A percentile compares a stretch with the other conserved stretches of the same genome.
Evolutionary conservation across 1,284 basidiomycete genomes (phyloP).

Genomic region (Fomitopsis pinicola): DNA sequence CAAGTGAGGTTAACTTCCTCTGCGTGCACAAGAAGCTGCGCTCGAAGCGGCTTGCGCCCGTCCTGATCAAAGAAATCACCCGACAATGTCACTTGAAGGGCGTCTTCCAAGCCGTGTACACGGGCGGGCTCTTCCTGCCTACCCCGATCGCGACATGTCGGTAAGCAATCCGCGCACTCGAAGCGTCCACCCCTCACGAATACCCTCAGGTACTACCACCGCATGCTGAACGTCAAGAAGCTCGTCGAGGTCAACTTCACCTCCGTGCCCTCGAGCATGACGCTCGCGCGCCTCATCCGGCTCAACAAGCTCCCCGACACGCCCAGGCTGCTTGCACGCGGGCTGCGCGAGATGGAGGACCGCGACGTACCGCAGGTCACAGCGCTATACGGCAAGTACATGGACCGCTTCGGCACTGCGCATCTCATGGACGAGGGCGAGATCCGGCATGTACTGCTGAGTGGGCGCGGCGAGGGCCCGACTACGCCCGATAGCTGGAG

Average conservation of each 20-base stretch:
- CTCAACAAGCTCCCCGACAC: slow-evolving; percentile 63
- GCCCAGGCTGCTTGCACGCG: slow-evolving; percentile 41
- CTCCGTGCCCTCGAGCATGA: slow-evolving; percentile 80
- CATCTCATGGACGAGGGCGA: slow-evolving; percentile 82
- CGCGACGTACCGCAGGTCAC: slow-evolving; percentile 74
- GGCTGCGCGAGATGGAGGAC: slow-evolving; percentile 86
- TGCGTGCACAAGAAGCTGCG: slow-evolving; percentile 98
- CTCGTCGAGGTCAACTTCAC: slow-evolving; percentile 91
- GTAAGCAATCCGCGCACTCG: slow-evolving; percentile 34
- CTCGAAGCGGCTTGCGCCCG: slow-evolving; percentile 92
- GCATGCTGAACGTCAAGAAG: slow-evolving; percentile 89
- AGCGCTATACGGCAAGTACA: slow-evolving; percentile 76
- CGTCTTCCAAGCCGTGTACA: slow-evolving; percentile 98
- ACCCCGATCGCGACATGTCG: slow-evolving; percentile 85
- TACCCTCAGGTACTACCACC: slow-evolving; percentile 79
- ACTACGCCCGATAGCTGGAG: slow-evolving; percentile 27
- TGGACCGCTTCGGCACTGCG: slow-evolving; percentile 83
- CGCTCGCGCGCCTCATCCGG: slow-evolving; percentile 81
- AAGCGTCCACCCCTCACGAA: neutral
- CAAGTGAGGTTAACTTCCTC: slow-evolving; percentile 96
- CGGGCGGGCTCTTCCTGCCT: slow-evolving; percentile 86
- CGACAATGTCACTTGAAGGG: slow-evolving; percentile 87
- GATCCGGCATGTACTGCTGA: slow-evolving; percentile 83
- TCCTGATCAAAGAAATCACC: slow-evolving; percentile 98
- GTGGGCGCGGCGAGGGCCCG: slow-evolving; percentile 72